A percentile compares a stretch with the other conserved stretches of the same genome.
Conservation (phyloP, 2,329 filamentous ascomycete genomes). For the Leptoxyphium fumago region DNA sequence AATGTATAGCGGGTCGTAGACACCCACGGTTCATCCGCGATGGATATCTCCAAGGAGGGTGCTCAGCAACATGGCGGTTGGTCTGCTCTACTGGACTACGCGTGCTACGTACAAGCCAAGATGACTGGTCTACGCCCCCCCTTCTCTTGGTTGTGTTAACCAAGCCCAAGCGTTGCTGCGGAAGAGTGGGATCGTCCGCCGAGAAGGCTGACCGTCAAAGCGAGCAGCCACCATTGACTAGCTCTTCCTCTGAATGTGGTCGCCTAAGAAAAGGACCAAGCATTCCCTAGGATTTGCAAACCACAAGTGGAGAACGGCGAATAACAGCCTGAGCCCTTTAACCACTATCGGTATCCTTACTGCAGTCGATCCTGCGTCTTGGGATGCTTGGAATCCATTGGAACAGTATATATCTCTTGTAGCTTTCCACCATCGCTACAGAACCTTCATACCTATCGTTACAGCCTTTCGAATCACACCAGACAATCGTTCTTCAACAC, state of each 20-base stretch:
- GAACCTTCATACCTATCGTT: too few species aligned
- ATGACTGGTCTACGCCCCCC: neutral
- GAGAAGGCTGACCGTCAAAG: neutral
- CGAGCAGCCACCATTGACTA: neutral
- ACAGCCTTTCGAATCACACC: neutral
- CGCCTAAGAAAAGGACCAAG: neutral
- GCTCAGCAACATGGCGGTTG: too few species aligned
- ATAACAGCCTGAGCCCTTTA: neutral
- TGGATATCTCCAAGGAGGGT: too few species aligned
- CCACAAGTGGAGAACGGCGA: neutral
- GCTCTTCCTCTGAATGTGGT: neutral
- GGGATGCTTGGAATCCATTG: neutral
- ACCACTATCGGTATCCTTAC: too few species aligned
- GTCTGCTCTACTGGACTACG: too few species aligned
- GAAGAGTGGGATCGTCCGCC: neutral
- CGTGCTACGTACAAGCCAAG: too few species aligned
- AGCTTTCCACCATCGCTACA: too few species aligned
- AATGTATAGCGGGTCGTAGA: too few species aligned
- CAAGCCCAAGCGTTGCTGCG: neutral
- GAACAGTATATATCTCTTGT: too few species aligned
- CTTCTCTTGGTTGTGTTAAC: neutral
- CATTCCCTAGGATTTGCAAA: neutral
- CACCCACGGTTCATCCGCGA: too few species aligned
- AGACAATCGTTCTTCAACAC: neutral
- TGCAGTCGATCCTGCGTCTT: too few species aligned